Conservation (phyloP, 805 yeast species). For the Metschnikowia corniflorae region DNA sequence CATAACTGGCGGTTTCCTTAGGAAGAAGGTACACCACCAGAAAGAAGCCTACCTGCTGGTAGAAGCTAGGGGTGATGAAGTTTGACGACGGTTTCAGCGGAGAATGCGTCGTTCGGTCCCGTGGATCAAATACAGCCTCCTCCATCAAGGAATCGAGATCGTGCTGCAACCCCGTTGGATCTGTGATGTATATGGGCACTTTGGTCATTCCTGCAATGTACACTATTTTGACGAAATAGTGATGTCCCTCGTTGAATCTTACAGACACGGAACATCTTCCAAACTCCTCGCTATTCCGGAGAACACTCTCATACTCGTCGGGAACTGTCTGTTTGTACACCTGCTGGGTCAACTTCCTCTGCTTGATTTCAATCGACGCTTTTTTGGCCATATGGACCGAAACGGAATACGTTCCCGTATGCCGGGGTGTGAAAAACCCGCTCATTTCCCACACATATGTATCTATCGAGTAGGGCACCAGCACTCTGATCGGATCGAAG, state of each 20-base stretch:
- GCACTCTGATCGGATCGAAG: background rate
- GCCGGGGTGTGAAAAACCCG: background rate
- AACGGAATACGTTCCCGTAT: background rate
- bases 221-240: background rate
- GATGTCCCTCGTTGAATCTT: background rate
- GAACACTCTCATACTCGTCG: background rate
- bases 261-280: background rate
- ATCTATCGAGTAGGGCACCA: background rate
- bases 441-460: conserved; percentile 1
- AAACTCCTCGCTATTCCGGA: background rate
- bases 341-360: background rate
- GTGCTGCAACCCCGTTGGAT: background rate
- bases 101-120: background rate
- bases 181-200: background rate
- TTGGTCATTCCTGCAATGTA: background rate
- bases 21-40: background rate
- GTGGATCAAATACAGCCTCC: background rate
- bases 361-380: background rate
- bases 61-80: background rate
- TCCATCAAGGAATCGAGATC: background rate
- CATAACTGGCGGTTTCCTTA: background rate
- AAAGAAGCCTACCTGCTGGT: background rate
- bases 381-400: background rate
- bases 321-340: background rate
- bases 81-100: background rate